phyloP scores from a whole-genome alignment of 257 asterid species.

The Mitragyna speciosa region DNA sequence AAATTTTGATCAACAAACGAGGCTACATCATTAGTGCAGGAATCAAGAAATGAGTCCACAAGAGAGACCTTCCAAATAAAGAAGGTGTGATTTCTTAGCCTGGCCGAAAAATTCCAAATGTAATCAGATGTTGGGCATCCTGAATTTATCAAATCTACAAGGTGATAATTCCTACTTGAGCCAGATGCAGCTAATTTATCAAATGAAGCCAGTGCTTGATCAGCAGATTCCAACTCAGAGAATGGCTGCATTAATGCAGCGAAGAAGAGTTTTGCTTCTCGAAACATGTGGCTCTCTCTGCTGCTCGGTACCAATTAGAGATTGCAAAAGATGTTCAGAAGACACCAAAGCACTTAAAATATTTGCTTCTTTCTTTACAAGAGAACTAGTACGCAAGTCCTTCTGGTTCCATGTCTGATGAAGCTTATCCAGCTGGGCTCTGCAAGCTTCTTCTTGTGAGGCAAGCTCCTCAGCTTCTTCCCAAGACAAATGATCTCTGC shows the following conservation, averaged over 20 bases:
- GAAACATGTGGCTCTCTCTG: slow-evolving; percentile 53
- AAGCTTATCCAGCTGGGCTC: slow-evolving; percentile 83
- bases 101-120: slow-evolving; percentile 79
- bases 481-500: slow-evolving; percentile 97
- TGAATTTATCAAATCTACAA: slow-evolving; percentile 58
- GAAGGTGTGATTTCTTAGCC: slow-evolving; percentile 53
- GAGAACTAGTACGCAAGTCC: slow-evolving; percentile 66
- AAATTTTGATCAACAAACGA: slow-evolving; percentile 71
- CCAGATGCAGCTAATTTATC: slow-evolving; percentile 45
- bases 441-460: slow-evolving; percentile 97
- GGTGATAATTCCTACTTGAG: slow-evolving; percentile 53
- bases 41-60: slow-evolving; percentile 82
- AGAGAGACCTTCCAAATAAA: slow-evolving; percentile 84
- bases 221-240: slow-evolving; percentile 80
- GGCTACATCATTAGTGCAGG: slow-evolving; percentile 68
- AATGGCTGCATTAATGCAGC: slow-evolving; percentile 64
- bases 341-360: slow-evolving; percentile 57
- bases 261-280: slow-evolving; percentile 70
- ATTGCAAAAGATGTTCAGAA: slow-evolving; percentile 57
- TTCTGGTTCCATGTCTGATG: slow-evolving; percentile 92
- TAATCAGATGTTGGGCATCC: slow-evolving; percentile 70
- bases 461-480: slow-evolving; percentile 99
- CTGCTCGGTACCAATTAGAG: slow-evolving; percentile 56
- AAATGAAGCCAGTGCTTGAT: slow-evolving; percentile 53
- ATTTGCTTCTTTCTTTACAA: slow-evolving; percentile 66